phyloP scores from a whole-genome alignment of 2,329 filamentous ascomycete genomes.

The Botryotinia calthae region DNA sequence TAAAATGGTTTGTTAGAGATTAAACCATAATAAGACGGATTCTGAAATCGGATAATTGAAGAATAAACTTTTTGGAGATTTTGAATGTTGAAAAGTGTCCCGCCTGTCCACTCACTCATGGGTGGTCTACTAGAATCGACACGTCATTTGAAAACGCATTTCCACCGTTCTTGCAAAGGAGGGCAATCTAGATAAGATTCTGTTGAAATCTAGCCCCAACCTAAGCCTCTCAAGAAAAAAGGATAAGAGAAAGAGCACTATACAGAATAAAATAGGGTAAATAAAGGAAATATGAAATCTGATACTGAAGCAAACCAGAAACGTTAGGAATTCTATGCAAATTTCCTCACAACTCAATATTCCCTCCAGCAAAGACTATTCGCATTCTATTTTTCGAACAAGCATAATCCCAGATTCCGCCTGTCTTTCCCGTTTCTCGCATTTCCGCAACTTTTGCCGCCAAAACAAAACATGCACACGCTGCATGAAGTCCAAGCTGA shows the following conservation, averaged over 20 bases:
- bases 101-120: neutral
- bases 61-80: neutral
- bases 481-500: neutral
- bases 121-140: neutral
- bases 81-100: neutral
- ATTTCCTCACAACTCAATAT: neutral
- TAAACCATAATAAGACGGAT: neutral
- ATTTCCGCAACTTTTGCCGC: neutral
- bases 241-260: neutral
- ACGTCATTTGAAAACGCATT: neutral
- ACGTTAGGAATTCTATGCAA: neutral
- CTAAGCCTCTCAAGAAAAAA: neutral
- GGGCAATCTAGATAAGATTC: neutral
- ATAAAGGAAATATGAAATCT: neutral
- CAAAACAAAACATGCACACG: neutral
- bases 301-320: neutral
- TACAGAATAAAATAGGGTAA: neutral
- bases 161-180: neutral
- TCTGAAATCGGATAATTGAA: neutral
- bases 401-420: conserved; percentile 1
- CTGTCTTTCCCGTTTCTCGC: neutral
- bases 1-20: neutral
- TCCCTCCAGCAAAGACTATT: neutral
- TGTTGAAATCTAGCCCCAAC: neutral
- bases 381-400: neutral